Evolutionary conservation across 371 early-diverging fungal genomes (phyloP).

Genomic region (Encephalitozoon romaleae): DNA sequence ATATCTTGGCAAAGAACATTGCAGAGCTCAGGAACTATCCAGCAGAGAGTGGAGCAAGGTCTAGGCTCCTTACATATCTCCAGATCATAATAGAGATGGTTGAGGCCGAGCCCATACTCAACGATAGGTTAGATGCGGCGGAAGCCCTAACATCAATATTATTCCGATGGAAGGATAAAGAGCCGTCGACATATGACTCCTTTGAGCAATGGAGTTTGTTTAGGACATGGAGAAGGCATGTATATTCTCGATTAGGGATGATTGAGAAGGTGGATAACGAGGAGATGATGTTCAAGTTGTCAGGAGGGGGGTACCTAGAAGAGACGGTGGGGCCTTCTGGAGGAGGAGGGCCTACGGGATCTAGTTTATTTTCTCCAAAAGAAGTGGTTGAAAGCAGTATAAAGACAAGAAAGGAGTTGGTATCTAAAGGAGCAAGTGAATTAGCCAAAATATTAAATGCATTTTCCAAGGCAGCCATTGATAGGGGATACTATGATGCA

Average conservation of each 20-base stretch:
- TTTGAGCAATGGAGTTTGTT: not conserved
- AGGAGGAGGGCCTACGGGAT: slow-evolving; percentile 3
- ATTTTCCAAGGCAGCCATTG: slow-evolving; percentile 41
- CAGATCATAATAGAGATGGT: slow-evolving; percentile 56
- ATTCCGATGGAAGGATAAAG: slow-evolving; percentile 46
- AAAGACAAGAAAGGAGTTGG: slow-evolving; percentile 20
- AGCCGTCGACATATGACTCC: slow-evolving; percentile 7
- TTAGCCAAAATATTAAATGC: slow-evolving; percentile 49
- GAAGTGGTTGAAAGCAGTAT: slow-evolving; percentile 25
- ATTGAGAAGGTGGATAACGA: not conserved
- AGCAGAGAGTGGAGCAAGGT: slow-evolving; percentile 1
- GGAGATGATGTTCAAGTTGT: not conserved
- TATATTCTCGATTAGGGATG: not conserved
- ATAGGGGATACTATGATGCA: slow-evolving; percentile 22
- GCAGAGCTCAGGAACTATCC: slow-evolving; percentile 34
- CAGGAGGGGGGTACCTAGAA: not conserved
- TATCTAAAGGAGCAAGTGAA: slow-evolving; percentile 48
- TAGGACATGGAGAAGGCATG: slow-evolving; percentile 31
- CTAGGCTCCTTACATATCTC: slow-evolving; percentile 20
- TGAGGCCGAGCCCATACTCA: slow-evolving; percentile 45
- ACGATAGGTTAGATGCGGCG: slow-evolving; percentile 16
- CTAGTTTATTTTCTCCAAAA: not conserved
- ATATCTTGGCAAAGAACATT: slow-evolving; percentile 29
- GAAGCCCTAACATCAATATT: slow-evolving; percentile 35
- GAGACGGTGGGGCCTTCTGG: not conserved